phyloP scores from a whole-genome alignment of 2,329 filamentous ascomycete species.

The Fusarium sp. region DNA sequence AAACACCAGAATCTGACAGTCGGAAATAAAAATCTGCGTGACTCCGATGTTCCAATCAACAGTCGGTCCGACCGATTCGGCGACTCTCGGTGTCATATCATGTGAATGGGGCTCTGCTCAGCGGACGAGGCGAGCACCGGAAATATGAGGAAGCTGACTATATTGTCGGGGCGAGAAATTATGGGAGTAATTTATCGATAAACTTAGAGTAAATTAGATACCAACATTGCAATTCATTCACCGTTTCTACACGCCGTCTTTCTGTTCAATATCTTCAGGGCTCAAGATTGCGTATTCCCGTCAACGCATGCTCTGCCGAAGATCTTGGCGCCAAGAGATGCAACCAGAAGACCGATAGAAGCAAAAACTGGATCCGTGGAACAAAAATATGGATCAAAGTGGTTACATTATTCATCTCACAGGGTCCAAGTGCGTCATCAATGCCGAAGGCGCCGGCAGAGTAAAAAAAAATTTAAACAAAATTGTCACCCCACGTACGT shows the following conservation, averaged over 20 bases:
- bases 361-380: conserved; percentile 33
- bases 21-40: conserved; percentile 32
- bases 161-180: conserved; percentile 2
- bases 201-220: background rate
- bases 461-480: background rate
- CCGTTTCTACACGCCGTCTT: rapidly evolving
- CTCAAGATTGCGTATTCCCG: background rate
- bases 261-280: background rate
- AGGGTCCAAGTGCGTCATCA: conserved; percentile 34
- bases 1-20: conserved; percentile 19
- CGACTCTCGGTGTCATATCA: conserved; percentile 36
- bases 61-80: conserved; percentile 34
- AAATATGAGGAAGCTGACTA: conserved; percentile 29
- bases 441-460: conserved; percentile 17
- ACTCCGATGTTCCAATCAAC: conserved; percentile 25
- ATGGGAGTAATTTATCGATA: background rate
- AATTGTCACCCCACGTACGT: conserved; percentile 24
- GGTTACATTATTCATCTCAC: conserved; percentile 9
- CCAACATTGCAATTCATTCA: background rate
- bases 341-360: conserved; percentile 25
- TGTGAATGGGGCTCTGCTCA: conserved; percentile 27
- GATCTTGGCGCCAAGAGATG: conserved; percentile 39
- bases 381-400: conserved; percentile 20
- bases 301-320: conserved; percentile 13
- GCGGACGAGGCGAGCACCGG: conserved; percentile 26